Evolutionary conservation across 768 basidiomycete species (phyloP), one percentile per base, ranked within the genome.

Genomic region (Saitozyma sp.): DNA sequence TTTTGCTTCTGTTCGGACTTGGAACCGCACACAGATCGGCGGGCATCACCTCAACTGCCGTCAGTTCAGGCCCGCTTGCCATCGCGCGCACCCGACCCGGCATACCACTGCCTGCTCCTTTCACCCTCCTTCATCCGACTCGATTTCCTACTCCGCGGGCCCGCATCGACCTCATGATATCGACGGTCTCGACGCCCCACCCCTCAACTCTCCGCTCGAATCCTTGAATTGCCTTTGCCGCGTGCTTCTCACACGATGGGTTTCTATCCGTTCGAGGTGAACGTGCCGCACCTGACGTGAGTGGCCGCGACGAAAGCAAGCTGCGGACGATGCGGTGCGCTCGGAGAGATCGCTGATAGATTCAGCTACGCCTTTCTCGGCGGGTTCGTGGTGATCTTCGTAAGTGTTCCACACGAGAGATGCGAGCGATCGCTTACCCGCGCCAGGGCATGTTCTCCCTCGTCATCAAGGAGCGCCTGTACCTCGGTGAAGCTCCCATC

Each of bases 401-500:
- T 29, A 5, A 29, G 29, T 29, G 50, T 16, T 45, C 48, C 40
- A 29, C 50, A 16, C 17, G 8, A 16, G 50, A 51, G n/a, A 51
- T 9, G 9, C n/a, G n/a, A n/a, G 50, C n/a, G 9, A 51, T 19
- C 17, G 50, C 50, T 51, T n/a, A n/a, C n/a, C n/a, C n/a, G n/a
- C n/a, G n/a, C n/a, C 29, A 29, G 29, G 62, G 57, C 13, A 45
- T 64, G 52, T 55, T 58, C 56, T 63, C 56, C 9, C 84, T 94
- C 7, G 86, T 97, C 68, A 84, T 97, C 70, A 88, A 93, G 74
- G 92, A 94, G 82, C 87, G 85, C 85, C 80, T 95, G 29, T 97
- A 96, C 77, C 87, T 97, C 61, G 96, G 96, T 64, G 96, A 99
- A 84, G 93, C 96, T 13, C 90, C 90, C 68, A 91, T 91, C 86